phyloP scores from a whole-genome alignment of 2,329 filamentous ascomycete species.

The Penicillium decumbens region DNA sequence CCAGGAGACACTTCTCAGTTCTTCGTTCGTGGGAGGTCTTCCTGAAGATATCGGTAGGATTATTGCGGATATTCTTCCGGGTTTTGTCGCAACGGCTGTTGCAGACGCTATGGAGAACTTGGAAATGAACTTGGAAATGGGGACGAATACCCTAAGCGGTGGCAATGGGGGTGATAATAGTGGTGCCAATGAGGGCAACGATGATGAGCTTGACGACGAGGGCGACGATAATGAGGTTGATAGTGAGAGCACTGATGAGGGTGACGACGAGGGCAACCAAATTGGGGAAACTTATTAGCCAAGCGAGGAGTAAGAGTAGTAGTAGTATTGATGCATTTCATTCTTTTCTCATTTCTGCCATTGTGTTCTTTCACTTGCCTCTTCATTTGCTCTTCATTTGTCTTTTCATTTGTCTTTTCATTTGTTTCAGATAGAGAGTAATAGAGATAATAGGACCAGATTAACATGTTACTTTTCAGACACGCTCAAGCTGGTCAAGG shows the following conservation, averaged over 20 bases:
- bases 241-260: too few species aligned
- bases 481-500: not conserved
- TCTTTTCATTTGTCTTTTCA: not conserved
- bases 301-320: not conserved
- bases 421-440: not conserved
- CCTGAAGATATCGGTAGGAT: too few species aligned
- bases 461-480: not conserved
- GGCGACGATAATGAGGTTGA: too few species aligned
- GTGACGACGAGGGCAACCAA: not conserved
- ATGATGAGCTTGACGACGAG: too few species aligned
- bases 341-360: not conserved
- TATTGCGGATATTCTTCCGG: not conserved
- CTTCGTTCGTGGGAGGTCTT: too few species aligned
- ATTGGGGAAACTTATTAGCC: not conserved
- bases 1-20: too few species aligned
- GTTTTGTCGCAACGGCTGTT: not conserved
- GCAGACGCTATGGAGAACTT: not conserved
- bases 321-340: not conserved
- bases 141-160: not conserved
- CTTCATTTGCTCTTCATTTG: not conserved
- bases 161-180: too few species aligned
- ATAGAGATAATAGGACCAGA: not conserved
- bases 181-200: too few species aligned
- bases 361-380: too few species aligned
- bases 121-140: not conserved